A percentile compares a stretch with the other conserved stretches of the same genome.
Conservation (phyloP, 2,329 filamentous ascomycete genomes). For the Leptographium wingfieldii region DNA sequence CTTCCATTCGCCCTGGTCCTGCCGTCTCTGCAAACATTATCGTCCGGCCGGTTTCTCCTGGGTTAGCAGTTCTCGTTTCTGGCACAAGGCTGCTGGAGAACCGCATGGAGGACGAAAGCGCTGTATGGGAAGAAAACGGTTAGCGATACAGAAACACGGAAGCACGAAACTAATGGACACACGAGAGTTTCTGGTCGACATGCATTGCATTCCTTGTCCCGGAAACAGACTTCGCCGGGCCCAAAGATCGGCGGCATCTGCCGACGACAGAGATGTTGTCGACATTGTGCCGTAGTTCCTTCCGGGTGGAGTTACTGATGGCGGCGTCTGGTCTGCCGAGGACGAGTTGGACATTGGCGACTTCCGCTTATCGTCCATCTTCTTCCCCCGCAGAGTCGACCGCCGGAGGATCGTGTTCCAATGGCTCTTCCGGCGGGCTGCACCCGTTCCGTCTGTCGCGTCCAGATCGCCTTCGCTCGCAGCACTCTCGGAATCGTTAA, state of each 20-base stretch:
- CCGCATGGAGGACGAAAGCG: conserved; percentile 32
- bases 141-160: neutral
- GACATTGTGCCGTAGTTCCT: conserved; percentile 16
- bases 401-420: conserved; percentile 24
- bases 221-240: neutral
- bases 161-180: neutral
- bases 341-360: conserved; percentile 1
- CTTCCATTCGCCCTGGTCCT: conserved; percentile 18
- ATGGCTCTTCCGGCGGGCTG: conserved; percentile 25
- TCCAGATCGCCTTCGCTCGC: conserved; percentile 27
- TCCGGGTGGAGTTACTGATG: conserved; percentile 3
- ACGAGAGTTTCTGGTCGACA: neutral
- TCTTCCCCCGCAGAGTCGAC: conserved; percentile 15
- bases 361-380: conserved; percentile 10
- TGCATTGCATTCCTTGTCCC: neutral
- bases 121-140: neutral
- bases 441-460: conserved; percentile 17
- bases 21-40: conserved; percentile 59
- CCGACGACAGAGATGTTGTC: neutral
- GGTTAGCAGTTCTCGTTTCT: conserved; percentile 50
- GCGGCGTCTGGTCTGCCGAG: neutral
- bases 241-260: neutral
- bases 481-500: conserved; percentile 25
- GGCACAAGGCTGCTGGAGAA: conserved; percentile 67
- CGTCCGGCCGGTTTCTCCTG: conserved; percentile 52